Conservation (phyloP, 2,329 filamentous ascomycete species). For the Xylariales sp. region DNA sequence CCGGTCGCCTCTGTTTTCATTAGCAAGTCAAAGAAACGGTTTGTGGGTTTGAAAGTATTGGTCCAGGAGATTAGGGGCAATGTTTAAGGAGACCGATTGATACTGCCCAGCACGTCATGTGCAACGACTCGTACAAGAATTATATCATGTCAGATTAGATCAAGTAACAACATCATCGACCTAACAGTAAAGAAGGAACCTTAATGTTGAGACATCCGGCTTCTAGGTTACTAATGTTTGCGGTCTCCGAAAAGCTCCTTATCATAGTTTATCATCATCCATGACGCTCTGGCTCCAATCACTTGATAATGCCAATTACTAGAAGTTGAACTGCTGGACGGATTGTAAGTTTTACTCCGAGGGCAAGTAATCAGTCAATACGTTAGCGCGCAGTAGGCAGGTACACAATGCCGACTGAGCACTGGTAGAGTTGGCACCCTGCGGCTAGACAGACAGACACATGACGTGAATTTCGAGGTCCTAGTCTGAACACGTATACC, state of each 20-base stretch:
- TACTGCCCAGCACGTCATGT: background rate
- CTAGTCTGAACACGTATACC: conserved; percentile 8
- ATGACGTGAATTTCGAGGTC: conserved; percentile 13
- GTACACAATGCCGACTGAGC: background rate
- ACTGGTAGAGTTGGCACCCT: conserved; percentile 5
- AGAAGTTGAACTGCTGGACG: conserved; percentile 1
- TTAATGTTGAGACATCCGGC: conserved; percentile 59
- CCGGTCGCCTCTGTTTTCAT: conserved; percentile 76
- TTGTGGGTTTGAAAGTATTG: conserved; percentile 62
- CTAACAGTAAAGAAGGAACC: conserved; percentile 58
- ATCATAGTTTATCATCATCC: conserved; percentile 51
- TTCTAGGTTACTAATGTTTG: conserved; percentile 54
- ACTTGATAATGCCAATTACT: conserved; percentile 12
- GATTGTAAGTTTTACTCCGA: background rate
- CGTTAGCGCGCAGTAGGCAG: background rate
- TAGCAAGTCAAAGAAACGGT: conserved; percentile 61
- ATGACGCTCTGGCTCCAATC: conserved; percentile 39
- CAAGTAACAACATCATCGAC: conserved; percentile 67
- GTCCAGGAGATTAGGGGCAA: conserved; percentile 53
- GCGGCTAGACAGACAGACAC: conserved; percentile 1
- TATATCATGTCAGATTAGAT: conserved; percentile 70
- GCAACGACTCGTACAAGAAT: conserved; percentile 24
- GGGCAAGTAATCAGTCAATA: conserved; percentile 7
- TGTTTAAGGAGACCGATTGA: conserved; percentile 44
- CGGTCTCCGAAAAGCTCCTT: conserved; percentile 55